Conservation (phyloP, 805 yeast species). For the Yamadazyma phyllophila region DNA sequence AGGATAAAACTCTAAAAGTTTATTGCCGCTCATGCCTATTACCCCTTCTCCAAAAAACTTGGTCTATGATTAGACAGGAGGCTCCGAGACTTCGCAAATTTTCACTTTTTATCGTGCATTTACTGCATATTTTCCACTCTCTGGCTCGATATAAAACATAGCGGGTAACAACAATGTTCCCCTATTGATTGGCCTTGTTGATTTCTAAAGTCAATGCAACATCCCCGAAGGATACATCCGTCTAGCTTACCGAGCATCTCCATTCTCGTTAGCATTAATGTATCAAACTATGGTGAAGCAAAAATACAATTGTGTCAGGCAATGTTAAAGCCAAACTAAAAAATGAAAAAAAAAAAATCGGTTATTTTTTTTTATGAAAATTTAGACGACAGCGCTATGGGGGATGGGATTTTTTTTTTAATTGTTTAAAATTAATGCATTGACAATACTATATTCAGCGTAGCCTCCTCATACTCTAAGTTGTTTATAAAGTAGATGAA, state of each 20-base stretch:
- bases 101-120: not conserved
- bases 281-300: not conserved
- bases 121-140: not conserved
- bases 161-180: too few relatives aligned
- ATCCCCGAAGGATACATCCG: not conserved
- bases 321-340: not conserved
- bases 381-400: conserved; percentile 6
- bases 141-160: too few relatives aligned
- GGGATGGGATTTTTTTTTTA: conserved; percentile 2
- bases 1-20: too few relatives aligned
- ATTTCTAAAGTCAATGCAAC: not conserved
- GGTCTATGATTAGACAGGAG: not conserved
- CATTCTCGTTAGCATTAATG: conserved; percentile 1
- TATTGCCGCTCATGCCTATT: not conserved
- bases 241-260: conserved; percentile 5
- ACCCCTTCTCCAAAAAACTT: not conserved
- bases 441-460: conserved; percentile 1
- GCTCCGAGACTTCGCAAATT: not conserved
- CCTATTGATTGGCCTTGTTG: too few relatives aligned
- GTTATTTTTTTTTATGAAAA: not conserved
- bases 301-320: conserved; percentile 2
- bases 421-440: not conserved
- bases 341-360: not conserved
- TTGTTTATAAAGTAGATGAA: conserved; percentile 10
- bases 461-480: not conserved